These are phyloP conservation scores for Cryptococcus sp. DNA, from an alignment of 1,284 basidiomycete genomes.

Conservation along the genomic window DNA sequence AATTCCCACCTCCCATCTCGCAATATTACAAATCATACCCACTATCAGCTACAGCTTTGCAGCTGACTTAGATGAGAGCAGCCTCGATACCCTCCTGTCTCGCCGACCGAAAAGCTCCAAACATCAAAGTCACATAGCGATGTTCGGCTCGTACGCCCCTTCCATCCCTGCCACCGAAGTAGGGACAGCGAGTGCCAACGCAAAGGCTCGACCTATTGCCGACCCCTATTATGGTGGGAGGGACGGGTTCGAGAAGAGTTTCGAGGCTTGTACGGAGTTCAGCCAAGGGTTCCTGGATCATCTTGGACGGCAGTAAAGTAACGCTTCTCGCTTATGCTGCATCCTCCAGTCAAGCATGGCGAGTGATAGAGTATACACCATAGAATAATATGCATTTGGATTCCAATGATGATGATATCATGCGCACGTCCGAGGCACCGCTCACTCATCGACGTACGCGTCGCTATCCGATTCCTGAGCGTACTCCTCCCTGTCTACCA, in stretches of 20 bases:
- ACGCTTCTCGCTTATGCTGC: too few species aligned
- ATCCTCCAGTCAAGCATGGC: too few species aligned
- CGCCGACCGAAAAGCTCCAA: slow-evolving; percentile 35
- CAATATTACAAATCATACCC: too few species aligned
- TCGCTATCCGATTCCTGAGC: not conserved
- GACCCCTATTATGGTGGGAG: slow-evolving; percentile 55
- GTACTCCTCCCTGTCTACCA: not conserved
- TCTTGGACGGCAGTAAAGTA: slow-evolving; percentile 24
- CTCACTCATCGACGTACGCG: too few species aligned
- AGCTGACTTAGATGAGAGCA: slow-evolving; percentile 19
- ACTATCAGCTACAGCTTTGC: not conserved
- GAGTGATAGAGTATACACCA: too few species aligned
- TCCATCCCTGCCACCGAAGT: slow-evolving; percentile 23
- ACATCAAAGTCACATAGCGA: slow-evolving; percentile 32
- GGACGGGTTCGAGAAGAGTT: slow-evolving; percentile 54
- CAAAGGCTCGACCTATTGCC: slow-evolving; percentile 27
- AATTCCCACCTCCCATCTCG: not conserved
- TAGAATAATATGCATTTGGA: too few species aligned
- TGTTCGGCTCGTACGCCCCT: slow-evolving; percentile 47
- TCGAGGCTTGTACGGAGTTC: slow-evolving; percentile 53
- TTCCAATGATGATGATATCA: too few species aligned
- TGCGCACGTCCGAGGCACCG: too few species aligned
- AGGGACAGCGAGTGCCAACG: slow-evolving; percentile 18
- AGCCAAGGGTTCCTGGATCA: slow-evolving; percentile 49
- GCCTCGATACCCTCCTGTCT: slow-evolving; percentile 49